phyloP scores from a whole-genome alignment of 2,329 filamentous ascomycete species.

The Aspergillus novoparasiticus region DNA sequence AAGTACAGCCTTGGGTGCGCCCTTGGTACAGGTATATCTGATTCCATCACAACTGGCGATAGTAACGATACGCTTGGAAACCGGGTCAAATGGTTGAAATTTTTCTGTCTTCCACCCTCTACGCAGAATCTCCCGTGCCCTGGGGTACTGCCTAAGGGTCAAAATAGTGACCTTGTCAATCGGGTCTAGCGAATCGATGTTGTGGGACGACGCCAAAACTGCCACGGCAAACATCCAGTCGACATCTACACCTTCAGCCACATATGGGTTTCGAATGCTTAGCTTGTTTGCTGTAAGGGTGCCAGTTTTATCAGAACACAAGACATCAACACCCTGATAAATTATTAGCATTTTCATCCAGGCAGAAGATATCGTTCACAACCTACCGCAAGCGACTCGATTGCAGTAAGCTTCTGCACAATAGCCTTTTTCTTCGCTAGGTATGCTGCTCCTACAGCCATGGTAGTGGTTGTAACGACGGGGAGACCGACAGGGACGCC shows the following conservation, averaged over 20 bases:
- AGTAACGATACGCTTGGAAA: constrained; percentile 77
- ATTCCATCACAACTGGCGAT: constrained; percentile 69
- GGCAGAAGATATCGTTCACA: neutral
- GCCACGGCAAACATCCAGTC: constrained; percentile 85
- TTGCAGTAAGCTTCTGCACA: constrained; percentile 77
- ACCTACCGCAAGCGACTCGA: constrained; percentile 69
- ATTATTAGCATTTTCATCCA: neutral
- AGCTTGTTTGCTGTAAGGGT: constrained; percentile 67
- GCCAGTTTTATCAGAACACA: constrained; percentile 82
- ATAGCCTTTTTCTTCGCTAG: constrained; percentile 77
- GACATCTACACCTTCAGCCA: constrained; percentile 74
- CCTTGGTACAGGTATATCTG: constrained; percentile 74
- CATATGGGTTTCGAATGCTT: constrained; percentile 75
- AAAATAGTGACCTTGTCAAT: constrained; percentile 80
- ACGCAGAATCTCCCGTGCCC: constrained; percentile 72
- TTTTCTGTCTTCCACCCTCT: constrained; percentile 76
- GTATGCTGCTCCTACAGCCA: constrained; percentile 76
- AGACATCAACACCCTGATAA: constrained; percentile 66
- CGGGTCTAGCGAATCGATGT: constrained; percentile 74
- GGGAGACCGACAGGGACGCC: constrained; percentile 81
- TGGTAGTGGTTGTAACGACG: constrained; percentile 75
- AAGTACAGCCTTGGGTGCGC: constrained; percentile 74
- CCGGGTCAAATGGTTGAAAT: constrained; percentile 71
- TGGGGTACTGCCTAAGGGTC: constrained; percentile 73
- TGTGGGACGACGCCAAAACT: constrained; percentile 75